phyloP scores from a whole-genome alignment of 306 rosid genomes.

The Cicer arietinum region DNA sequence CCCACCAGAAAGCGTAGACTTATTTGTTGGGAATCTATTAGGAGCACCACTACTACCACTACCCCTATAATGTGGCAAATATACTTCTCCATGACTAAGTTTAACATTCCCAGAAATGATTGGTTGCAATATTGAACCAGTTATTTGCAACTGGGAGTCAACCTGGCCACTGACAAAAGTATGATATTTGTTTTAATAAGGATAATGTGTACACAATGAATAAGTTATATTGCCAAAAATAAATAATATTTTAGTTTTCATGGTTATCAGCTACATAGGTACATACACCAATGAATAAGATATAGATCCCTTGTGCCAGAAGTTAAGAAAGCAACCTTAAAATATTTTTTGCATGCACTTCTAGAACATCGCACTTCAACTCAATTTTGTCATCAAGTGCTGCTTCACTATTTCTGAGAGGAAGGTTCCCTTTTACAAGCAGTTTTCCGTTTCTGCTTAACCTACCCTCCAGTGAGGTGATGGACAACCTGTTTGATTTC shows the following conservation, averaged over 20 bases:
- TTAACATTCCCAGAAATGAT: slow-evolving; percentile 83
- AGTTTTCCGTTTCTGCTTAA: slow-evolving; percentile 87
- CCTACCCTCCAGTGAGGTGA: slow-evolving; percentile 85
- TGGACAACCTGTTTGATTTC: slow-evolving; percentile 87
- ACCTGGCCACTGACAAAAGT: slow-evolving; percentile 83
- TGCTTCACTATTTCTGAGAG: slow-evolving; percentile 85
- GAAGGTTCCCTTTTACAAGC: slow-evolving; percentile 86
- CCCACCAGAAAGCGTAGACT: slow-evolving; percentile 57
- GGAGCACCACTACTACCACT: slow-evolving; percentile 63
- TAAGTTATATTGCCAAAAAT: slow-evolving; percentile 8
- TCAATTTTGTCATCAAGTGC: slow-evolving; percentile 78
- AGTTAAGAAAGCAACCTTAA: slow-evolving; percentile 62
- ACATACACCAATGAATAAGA: slow-evolving; percentile 24
- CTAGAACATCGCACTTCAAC: slow-evolving; percentile 84
- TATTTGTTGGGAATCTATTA: slow-evolving; percentile 66
- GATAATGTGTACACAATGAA: slow-evolving; percentile 18
- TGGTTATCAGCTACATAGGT: background rate
- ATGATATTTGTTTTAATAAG: slow-evolving; percentile 34
- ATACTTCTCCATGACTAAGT: slow-evolving; percentile 93
- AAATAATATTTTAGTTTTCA: slow-evolving; percentile 11
- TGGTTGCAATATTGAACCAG: slow-evolving; percentile 92
- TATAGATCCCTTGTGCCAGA: slow-evolving; percentile 25
- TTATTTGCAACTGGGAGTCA: slow-evolving; percentile 88
- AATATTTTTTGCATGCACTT: slow-evolving; percentile 79
- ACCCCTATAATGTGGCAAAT: slow-evolving; percentile 88